Percentiles rank a stretch among this genome's conserved stretches.
phyloP scores from a whole-genome alignment of 106 monocot species.

The Chionographis japonica region DNA sequence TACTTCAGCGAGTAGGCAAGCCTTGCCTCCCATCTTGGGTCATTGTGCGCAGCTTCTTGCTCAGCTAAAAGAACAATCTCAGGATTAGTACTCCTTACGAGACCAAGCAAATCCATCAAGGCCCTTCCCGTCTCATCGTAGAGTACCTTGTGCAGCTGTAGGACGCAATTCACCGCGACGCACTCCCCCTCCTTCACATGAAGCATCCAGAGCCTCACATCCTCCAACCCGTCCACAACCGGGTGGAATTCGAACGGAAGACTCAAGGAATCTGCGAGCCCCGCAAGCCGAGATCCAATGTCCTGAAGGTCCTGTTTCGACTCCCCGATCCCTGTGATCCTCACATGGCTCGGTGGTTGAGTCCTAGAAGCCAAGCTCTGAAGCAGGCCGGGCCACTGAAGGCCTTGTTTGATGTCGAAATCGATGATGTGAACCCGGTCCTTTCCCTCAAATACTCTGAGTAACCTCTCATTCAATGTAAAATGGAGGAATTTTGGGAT shows the following conservation, averaged over 20 bases:
- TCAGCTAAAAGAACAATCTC: constrained; percentile 26
- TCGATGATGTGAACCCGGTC: constrained; percentile 44
- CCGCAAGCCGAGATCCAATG: constrained; percentile 26
- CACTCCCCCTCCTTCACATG: constrained; percentile 39
- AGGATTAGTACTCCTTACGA: constrained; percentile 35
- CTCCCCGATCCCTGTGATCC: constrained; percentile 35
- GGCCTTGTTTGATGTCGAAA: constrained; percentile 44
- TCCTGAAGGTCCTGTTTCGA: constrained; percentile 27
- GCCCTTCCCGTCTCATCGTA: constrained; percentile 13
- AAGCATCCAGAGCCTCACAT: constrained; percentile 49
- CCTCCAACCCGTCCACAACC: constrained; percentile 36
- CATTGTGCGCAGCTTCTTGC: constrained; percentile 32
- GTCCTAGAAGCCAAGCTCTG: constrained; percentile 37
- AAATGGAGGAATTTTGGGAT: constrained; percentile 41
- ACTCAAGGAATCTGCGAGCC: constrained; percentile 22
- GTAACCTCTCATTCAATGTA: constrained; percentile 37
- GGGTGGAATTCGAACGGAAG: constrained; percentile 36
- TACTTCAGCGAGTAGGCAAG: constrained; percentile 20
- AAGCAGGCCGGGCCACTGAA: constrained; percentile 37
- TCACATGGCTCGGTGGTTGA: constrained; percentile 26
- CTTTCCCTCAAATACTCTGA: constrained; percentile 25
- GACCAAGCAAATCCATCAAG: constrained; percentile 18
- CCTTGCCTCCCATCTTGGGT: constrained; percentile 27
- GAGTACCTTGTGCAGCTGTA: constrained; percentile 35
- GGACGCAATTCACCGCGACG: constrained; percentile 39